Evolutionary conservation across 371 early-diverging fungal genomes (phyloP).

Genomic region (Lichtheimia hyalospora): DNA sequence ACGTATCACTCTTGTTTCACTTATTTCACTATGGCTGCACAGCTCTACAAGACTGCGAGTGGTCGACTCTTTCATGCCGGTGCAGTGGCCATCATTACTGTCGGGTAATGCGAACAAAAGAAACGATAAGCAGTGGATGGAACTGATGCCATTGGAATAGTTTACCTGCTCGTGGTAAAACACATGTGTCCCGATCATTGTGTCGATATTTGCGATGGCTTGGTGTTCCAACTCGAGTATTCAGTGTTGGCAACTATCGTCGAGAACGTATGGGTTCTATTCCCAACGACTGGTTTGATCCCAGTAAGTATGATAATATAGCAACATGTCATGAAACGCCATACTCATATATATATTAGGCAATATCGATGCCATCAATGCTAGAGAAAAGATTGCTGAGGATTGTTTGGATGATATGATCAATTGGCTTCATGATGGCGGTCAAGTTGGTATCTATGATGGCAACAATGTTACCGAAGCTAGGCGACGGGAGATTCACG

Average conservation of each 20-base stretch:
- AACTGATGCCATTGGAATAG: conserved; percentile 25
- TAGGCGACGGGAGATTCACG: conserved; percentile 70
- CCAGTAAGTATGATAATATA: conserved; percentile 46
- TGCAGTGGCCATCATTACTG: conserved; percentile 79
- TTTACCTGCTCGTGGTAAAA: conserved; percentile 89
- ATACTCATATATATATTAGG: conserved; percentile 20
- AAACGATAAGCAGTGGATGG: too few relatives aligned
- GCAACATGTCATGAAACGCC: background rate
- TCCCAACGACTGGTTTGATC: conserved; percentile 86
- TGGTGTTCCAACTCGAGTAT: conserved; percentile 90
- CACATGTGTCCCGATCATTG: conserved; percentile 85
- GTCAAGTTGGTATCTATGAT: conserved; percentile 91
- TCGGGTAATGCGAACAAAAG: conserved; percentile 58
- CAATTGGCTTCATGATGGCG: conserved; percentile 70
- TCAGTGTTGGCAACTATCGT: conserved; percentile 97
- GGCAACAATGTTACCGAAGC: conserved; percentile 89
- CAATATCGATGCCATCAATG: conserved; percentile 59
- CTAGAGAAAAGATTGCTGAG: conserved; percentile 63
- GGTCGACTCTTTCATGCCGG: conserved; percentile 70
- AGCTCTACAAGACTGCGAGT: conserved; percentile 24
- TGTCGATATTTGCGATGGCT: conserved; percentile 95
- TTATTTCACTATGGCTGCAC: conserved; percentile 18
- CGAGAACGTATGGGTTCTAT: conserved; percentile 79
- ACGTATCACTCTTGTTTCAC: too few relatives aligned
- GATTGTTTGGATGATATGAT: conserved; percentile 88